Evolutionary conservation across 2,329 filamentous ascomycete species (phyloP), one percentile per base, ranked within the genome.

Genomic region (Ascosphaera apis): DNA sequence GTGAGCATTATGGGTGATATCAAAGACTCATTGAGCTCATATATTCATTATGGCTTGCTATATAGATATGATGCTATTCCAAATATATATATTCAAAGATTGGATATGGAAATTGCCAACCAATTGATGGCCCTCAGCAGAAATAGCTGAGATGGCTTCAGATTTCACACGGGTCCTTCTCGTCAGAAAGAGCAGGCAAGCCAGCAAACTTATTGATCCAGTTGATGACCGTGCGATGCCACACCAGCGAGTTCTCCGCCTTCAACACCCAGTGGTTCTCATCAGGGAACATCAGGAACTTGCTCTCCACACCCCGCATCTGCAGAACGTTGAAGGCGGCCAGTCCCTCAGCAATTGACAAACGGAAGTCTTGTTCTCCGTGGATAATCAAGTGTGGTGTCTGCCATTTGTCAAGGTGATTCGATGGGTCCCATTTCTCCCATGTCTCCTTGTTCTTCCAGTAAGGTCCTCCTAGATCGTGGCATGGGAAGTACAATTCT

Each of bases 381-480:
- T 95, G 86, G 37, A 95, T 83, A 41, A 91, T 73, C 41, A 98
- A 62, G 55, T 88, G 76, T 1, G 88, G 88, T 1, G 84, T 93
- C 1, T 67, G 61, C 84, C 84, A 93, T 44, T 86, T 65, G 25
- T 64, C 54, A 0, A 65, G 61, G 45, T 65, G 62, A 3, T 55
- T 54, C 13, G 60, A 61, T 0, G 70, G 70, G 46, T 74, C 68
- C 65, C 67, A 74, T 34, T 61, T 51, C 17, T 56, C 54, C 66
- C 68, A 73, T 6, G 54, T 54, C 34, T 63, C 56, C 3, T 53
- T 58, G 2, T 57, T 51, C 36, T 62, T 58, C 63, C 64, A 67
- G 25, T 63, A 53, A 0, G 57, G 53, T 1, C 63, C 63, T 37
- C 59, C 56, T 7, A 68, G 47, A 37, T 69, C 65, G 41, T 63